phyloP scores from a whole-genome alignment of 768 basidiomycete species.

The Suillus weaverae region DNA sequence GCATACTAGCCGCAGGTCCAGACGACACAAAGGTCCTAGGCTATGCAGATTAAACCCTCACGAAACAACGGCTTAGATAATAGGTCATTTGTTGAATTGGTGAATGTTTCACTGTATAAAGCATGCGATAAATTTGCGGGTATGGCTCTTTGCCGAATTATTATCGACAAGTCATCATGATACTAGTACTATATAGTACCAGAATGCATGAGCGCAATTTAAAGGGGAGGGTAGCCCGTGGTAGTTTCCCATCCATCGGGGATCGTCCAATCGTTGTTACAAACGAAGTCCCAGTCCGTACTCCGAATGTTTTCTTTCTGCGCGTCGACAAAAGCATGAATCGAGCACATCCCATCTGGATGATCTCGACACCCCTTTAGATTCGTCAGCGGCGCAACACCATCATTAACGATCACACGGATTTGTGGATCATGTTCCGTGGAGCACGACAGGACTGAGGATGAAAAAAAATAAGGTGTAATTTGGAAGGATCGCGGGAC shows the following conservation, averaged over 20 bases:
- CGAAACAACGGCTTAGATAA: too few species aligned
- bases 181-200: not conserved
- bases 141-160: not conserved
- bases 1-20: too few species aligned
- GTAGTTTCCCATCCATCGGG: conserved; percentile 74
- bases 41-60: too few species aligned
- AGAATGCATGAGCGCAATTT: not conserved
- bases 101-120: too few species aligned
- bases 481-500: conserved; percentile 13
- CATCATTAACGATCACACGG: conserved; percentile 83
- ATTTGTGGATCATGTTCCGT: conserved; percentile 57
- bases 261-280: conserved; percentile 69
- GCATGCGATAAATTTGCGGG: not conserved
- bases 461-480: conserved; percentile 5
- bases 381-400: conserved; percentile 70
- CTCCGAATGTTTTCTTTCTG: conserved; percentile 62
- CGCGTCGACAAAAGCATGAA: conserved; percentile 67
- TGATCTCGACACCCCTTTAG: conserved; percentile 70
- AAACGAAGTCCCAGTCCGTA: conserved; percentile 71
- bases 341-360: conserved; percentile 73
- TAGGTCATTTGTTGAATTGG: too few species aligned
- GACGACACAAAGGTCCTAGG: too few species aligned
- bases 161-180: not conserved
- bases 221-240: conserved; percentile 58
- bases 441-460: conserved; percentile 58